Conservation (phyloP, 1,284 basidiomycete genomes). For the Mixia osmundae region DNA sequence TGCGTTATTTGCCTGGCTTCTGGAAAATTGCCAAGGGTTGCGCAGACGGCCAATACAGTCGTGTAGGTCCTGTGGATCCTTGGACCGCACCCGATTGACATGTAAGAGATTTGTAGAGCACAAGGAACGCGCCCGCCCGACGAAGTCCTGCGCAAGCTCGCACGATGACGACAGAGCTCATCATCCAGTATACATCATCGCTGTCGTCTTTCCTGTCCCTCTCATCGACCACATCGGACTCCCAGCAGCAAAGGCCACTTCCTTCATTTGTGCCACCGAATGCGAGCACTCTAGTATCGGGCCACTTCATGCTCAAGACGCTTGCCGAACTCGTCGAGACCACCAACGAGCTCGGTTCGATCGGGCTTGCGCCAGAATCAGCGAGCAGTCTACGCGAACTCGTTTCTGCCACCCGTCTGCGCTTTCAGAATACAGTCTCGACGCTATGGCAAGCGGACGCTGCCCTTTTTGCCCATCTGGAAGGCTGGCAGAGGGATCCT, state of each 20-base stretch:
- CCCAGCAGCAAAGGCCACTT: slow-evolving; percentile 13
- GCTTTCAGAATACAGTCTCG: slow-evolving; percentile 60
- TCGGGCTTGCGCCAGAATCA: slow-evolving; percentile 44
- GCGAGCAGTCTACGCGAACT: slow-evolving; percentile 42
- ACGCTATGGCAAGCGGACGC: slow-evolving; percentile 62
- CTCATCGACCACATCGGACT: slow-evolving; percentile 28
- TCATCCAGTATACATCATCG: slow-evolving; percentile 63
- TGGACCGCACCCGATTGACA: neutral
- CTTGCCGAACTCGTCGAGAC: slow-evolving; percentile 66
- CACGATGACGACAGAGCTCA: slow-evolving; percentile 72
- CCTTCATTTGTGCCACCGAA: slow-evolving; percentile 47
- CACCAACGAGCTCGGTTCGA: slow-evolving; percentile 49
- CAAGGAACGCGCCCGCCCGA: neutral
- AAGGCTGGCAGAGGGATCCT: slow-evolving; percentile 50
- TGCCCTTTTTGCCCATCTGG: slow-evolving; percentile 55
- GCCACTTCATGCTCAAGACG: slow-evolving; percentile 53
- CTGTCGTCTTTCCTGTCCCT: slow-evolving; percentile 75
- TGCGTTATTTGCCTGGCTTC: slow-evolving; percentile 55
- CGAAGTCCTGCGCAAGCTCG: slow-evolving; percentile 44
- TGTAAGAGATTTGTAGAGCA: neutral
- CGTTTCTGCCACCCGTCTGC: slow-evolving; percentile 63
- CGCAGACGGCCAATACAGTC: slow-evolving; percentile 72
- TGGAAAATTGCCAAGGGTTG: slow-evolving; percentile 81
- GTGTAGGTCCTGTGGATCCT: slow-evolving; percentile 28
- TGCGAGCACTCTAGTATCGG: slow-evolving; percentile 59